phyloP scores from a whole-genome alignment of 768 basidiomycete species.

The Gloeopeniophorella convolvens region DNA sequence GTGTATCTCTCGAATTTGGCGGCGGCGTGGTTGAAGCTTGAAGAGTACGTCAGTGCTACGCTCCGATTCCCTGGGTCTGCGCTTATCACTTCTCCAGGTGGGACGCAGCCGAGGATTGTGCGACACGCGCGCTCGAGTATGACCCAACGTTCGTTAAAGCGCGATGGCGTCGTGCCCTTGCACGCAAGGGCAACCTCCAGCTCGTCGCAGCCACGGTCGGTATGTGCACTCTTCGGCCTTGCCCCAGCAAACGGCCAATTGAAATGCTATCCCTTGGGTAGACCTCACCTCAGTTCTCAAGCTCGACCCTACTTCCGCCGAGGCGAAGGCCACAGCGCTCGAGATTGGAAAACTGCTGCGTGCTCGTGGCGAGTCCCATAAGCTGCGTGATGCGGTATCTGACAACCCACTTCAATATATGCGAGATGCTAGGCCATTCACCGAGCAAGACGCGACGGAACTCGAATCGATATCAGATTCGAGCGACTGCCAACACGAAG shows the following conservation, averaged over 20 bases:
- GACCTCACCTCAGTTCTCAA: constrained; percentile 27
- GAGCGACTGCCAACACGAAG: constrained; percentile 46
- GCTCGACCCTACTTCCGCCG: constrained; percentile 25
- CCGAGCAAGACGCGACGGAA: constrained; percentile 33
- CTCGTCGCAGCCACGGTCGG: constrained; percentile 24
- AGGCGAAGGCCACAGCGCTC: constrained; percentile 20
- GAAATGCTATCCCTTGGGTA: too few relatives aligned
- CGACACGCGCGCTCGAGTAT: not conserved
- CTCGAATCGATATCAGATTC: constrained; percentile 44
- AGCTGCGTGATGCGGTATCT: too few relatives aligned
- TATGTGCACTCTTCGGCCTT: constrained; percentile 8
- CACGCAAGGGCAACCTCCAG: constrained; percentile 27
- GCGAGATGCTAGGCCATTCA: too few relatives aligned
- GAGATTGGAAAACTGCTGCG: constrained; percentile 1
- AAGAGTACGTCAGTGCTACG: constrained; percentile 26
- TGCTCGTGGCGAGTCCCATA: not conserved
- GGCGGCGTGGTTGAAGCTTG: constrained; percentile 37
- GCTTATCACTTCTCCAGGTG: too few relatives aligned
- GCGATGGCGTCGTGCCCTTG: constrained; percentile 30
- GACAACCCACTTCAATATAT: too few relatives aligned
- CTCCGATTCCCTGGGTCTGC: too few relatives aligned
- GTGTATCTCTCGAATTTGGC: constrained; percentile 39
- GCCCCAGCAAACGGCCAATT: too few relatives aligned
- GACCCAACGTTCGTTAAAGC: constrained; percentile 32
- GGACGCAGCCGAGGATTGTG: not conserved